A percentile compares a stretch with the other conserved stretches of the same genome.
phyloP scores from a whole-genome alignment of 768 basidiomycete species.

The Termitomyces heimii region DNA sequence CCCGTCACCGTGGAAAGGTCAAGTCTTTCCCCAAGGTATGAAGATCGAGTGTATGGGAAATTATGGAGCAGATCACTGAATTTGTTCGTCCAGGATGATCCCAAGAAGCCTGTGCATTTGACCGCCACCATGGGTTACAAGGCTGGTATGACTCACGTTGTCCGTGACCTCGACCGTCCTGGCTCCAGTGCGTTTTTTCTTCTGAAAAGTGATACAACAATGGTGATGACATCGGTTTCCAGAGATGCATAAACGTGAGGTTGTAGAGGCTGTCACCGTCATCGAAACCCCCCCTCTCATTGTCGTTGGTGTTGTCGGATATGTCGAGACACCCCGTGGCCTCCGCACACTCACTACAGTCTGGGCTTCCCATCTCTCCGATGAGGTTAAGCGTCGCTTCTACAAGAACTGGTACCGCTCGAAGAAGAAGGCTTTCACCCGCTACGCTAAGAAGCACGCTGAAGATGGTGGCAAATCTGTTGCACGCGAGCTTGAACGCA shows the following conservation, averaged over 20 bases:
- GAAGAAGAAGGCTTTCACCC: constrained; percentile 99
- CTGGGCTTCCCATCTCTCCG: constrained; percentile 96
- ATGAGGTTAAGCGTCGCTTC: constrained; percentile 98
- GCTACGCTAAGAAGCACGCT: constrained; percentile 98
- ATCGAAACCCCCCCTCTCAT: constrained; percentile 97
- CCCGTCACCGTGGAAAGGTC: constrained; percentile 97
- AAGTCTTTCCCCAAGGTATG: constrained; percentile 98
- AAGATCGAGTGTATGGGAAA: neutral
- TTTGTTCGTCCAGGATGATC: constrained; percentile 72
- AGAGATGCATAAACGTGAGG: constrained; percentile 99
- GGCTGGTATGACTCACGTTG: constrained; percentile 99
- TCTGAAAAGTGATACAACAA: neutral
- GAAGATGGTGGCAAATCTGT: constrained; percentile 91
- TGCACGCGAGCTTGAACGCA: constrained; percentile 95
- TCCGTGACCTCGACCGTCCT: constrained; percentile 98
- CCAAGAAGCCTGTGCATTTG: constrained; percentile 98
- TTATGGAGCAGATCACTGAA: neutral
- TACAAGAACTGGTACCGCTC: constrained; percentile 99
- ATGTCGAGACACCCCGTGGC: constrained; percentile 99
- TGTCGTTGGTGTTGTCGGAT: constrained; percentile 96
- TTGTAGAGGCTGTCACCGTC: constrained; percentile 95
- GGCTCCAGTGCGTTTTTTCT: constrained; percentile 91
- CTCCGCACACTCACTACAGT: constrained; percentile 98
- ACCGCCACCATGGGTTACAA: constrained; percentile 99
- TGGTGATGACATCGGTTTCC: neutral